Evolutionary conservation across 176 grass and related monocot genomes (phyloP).

Genomic region (Musa troglodytarum): DNA sequence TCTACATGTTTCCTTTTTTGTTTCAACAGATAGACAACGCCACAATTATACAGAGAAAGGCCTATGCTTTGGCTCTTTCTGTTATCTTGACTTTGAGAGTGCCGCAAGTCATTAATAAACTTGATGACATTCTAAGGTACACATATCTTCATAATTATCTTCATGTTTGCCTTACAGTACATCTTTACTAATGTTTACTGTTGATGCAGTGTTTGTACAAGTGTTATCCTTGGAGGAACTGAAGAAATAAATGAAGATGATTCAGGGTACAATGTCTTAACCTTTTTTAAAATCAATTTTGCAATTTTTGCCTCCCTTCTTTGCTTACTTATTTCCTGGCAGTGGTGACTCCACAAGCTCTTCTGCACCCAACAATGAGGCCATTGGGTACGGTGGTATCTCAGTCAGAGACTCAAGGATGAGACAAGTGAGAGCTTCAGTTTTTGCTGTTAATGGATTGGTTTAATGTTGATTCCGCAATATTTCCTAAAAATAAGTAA

Average conservation of each 20-base stretch:
- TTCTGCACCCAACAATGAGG: slow-evolving; percentile 39
- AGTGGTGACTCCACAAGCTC: slow-evolving; percentile 89
- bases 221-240: slow-evolving; percentile 67
- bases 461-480: neutral
- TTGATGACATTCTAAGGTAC: slow-evolving; percentile 96
- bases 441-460: neutral
- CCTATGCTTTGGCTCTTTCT: slow-evolving; percentile 81
- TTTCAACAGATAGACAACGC: slow-evolving; percentile 84
- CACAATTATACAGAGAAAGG: slow-evolving; percentile 56
- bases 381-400: slow-evolving; percentile 42
- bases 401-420: slow-evolving; percentile 72
- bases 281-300: slow-evolving; percentile 12
- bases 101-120: slow-evolving; percentile 85
- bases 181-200: slow-evolving; percentile 8
- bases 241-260: slow-evolving; percentile 66
- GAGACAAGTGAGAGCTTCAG: slow-evolving; percentile 44
- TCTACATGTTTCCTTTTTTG: neutral
- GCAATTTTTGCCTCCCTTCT: neutral
- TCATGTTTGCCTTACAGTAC: neutral
- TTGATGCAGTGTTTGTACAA: slow-evolving; percentile 76
- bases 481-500: neutral
- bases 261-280: slow-evolving; percentile 39
- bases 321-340: slow-evolving; percentile 22
- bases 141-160: slow-evolving; percentile 9
- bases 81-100: slow-evolving; percentile 89